phyloP scores from a whole-genome alignment of 2,329 filamentous ascomycete species.

The Acarospora socialis region DNA sequence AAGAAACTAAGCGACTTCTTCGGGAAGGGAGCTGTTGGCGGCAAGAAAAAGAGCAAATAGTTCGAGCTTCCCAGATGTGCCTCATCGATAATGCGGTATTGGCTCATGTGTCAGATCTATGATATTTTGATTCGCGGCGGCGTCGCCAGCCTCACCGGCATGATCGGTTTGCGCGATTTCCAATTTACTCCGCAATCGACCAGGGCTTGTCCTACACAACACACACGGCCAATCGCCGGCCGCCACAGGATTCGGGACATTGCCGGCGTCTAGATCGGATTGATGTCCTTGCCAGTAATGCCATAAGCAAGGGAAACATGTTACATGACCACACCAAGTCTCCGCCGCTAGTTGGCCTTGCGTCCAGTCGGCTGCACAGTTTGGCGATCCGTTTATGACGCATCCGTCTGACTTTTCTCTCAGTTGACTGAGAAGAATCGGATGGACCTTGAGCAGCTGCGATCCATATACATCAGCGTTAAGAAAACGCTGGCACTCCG shows the following conservation, averaged over 20 bases:
- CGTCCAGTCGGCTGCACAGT: too few species aligned
- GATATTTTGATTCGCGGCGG: too few species aligned
- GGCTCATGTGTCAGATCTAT: too few species aligned
- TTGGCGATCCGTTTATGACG: too few species aligned
- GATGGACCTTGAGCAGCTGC: not conserved
- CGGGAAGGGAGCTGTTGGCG: constrained; percentile 40
- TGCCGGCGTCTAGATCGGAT: not conserved
- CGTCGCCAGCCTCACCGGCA: not conserved
- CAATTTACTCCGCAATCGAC: not conserved
- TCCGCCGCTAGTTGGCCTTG: not conserved
- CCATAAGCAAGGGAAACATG: not conserved
- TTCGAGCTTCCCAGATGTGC: too few species aligned
- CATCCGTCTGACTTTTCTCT: not conserved
- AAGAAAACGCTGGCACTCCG: not conserved
- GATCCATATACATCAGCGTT: constrained; percentile 1
- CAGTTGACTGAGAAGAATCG: not conserved
- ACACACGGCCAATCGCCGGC: not conserved
- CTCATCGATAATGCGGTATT: too few species aligned
- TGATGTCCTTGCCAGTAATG: not conserved
- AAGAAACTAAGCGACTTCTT: constrained; percentile 96
- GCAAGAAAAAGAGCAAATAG: constrained; percentile 6
- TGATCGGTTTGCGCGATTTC: not conserved
- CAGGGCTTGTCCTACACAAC: not conserved
- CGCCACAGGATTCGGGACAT: too few species aligned
- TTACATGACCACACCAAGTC: not conserved